Percentiles rank a stretch among this genome's conserved stretches.
phyloP scores from a whole-genome alignment of 441 rosid genomes.

The Pelargonium cotyledonis region DNA sequence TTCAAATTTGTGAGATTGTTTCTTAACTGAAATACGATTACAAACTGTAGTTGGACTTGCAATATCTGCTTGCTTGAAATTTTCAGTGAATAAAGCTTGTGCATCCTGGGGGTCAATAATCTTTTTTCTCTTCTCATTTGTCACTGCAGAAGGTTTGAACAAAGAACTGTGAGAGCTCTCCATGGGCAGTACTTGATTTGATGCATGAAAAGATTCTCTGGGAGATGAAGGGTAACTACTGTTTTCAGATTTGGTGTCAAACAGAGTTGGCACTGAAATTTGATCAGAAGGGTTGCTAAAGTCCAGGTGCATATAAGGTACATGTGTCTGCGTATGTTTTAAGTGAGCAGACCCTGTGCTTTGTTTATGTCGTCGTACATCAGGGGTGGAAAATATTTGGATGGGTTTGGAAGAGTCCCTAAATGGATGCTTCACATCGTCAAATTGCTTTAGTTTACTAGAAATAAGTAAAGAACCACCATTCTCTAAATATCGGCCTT shows the following conservation, averaged over 20 bases:
- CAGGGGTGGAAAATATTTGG: conserved; percentile 26
- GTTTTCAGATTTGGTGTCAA: conserved; percentile 42
- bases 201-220: conserved; percentile 50
- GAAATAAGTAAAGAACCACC: conserved; percentile 34
- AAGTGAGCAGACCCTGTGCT: conserved; percentile 25
- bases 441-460: conserved; percentile 30
- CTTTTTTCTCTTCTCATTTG: conserved; percentile 29
- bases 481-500: conserved; percentile 30
- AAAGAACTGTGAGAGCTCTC: conserved; percentile 38
- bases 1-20: conserved; percentile 28
- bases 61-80: no score
- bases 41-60: conserved; percentile 28
- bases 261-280: conserved; percentile 43
- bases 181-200: conserved; percentile 45
- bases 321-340: conserved; percentile 22
- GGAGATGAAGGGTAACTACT: conserved; percentile 33
- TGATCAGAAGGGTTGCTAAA: conserved; percentile 38
- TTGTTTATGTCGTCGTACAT: conserved; percentile 25
- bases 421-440: conserved; percentile 23
- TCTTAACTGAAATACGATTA: conserved; percentile 35
- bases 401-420: conserved; percentile 19
- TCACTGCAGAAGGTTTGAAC: conserved; percentile 29
- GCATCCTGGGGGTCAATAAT: conserved; percentile 23
- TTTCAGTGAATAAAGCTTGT: conserved; percentile 20
- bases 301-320: conserved; percentile 25